Base-by-base conservation (phyloP, 805 yeast species). In the Zygosaccharomyces pseudorouxii region DNA sequence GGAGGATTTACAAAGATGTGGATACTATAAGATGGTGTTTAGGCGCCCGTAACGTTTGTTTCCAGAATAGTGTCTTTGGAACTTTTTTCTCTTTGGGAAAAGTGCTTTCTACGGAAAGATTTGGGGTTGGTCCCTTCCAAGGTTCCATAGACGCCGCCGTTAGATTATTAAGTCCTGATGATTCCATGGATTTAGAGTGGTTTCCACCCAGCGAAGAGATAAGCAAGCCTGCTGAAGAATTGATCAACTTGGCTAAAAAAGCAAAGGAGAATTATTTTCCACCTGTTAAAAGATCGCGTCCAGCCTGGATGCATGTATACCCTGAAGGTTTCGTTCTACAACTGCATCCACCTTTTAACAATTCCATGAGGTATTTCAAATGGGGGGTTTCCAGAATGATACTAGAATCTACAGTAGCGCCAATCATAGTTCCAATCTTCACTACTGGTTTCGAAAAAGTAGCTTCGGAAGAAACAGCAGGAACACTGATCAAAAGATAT, bases 301-400 rank as follows among this genome's bases (percentile, higher is more conserved):
- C 93, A 0, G 80, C 88, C 0, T 92, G 98, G 98, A 79, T 93
- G 50, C 98, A 92, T 64, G 80, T 89, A 3, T 92, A 88, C 67
- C 99, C 99, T 0, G 99, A 92, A 65, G 96, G 95, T 0, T 88
- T 84, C 64, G 98, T 92, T 4, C 77, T 92, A 46, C 99, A 93
- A 65, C 65, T 87, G 42, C 76, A 82, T 51, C 82, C 84, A 30
- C 97, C 97, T 0, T 81, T 80, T 62, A 74, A 77, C 43, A 86
- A 88, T 55, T 89, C 97, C 3, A 87, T 93, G 93, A 74, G 97
- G 53, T 92, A 87, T 67, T 92, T 93, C 74, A 84, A 87, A 62
- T 92, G 98, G 98, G 99, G 99, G 0, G 82, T 89, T 1, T 79
- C 96, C 2, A 75, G 99, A 55, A 63, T 90, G 56, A 75, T 93